Base-by-base conservation (phyloP, 164 flowering plant species). In the Berberis vulgaris region DNA sequence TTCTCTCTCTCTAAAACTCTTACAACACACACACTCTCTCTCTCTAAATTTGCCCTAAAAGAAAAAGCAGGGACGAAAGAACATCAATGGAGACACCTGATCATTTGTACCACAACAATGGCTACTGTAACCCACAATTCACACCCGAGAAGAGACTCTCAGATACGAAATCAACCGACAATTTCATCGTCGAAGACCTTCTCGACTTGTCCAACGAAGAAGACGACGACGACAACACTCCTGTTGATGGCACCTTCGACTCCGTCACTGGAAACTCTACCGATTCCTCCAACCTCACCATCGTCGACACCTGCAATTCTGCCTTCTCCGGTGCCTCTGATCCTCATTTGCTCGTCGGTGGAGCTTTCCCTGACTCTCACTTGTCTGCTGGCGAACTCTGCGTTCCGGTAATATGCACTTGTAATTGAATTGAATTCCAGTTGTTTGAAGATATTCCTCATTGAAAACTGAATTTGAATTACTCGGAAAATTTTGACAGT, bases 131-230 rank as follows among this genome's bases (percentile, higher is more conserved):
- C 40, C 58, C 73, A 1, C 80, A 77, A 71, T 70, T 66, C 67
- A 12, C 73, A 10, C 68, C 78, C 7, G 84, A 87, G 41, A 81
- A 77, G 61, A 70, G 75, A 53, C 68, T 63, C 12, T 46, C 76
- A 39, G 77, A 74, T n/a, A 41, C 67, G 7, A 80, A 79, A 49
- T 3, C 71, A 3, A 78, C 57, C 0, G 90, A 86, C 45, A 78
- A 80, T 68, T 92, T 92, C 77, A 52, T 77, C 26, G 80, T 92
- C 1, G 98, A 92, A 6, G 98, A 89, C 64, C 83, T 89, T 12
- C 74, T 87, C 8, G 91, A 92, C 76, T 86, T 89, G 77, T 81
- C 96, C 7, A 84, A 81, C 67, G 91, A 83, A 39, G 95, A 61
- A 1, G 60, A 6, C 50, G 9, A 47, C 50, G 9, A 47, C 50